A percentile compares a stretch with the other conserved stretches of the same genome.
Evolutionary conservation across 2,329 filamentous ascomycete genomes (phyloP).

Genomic region (Geoglossum cookeanum): DNA sequence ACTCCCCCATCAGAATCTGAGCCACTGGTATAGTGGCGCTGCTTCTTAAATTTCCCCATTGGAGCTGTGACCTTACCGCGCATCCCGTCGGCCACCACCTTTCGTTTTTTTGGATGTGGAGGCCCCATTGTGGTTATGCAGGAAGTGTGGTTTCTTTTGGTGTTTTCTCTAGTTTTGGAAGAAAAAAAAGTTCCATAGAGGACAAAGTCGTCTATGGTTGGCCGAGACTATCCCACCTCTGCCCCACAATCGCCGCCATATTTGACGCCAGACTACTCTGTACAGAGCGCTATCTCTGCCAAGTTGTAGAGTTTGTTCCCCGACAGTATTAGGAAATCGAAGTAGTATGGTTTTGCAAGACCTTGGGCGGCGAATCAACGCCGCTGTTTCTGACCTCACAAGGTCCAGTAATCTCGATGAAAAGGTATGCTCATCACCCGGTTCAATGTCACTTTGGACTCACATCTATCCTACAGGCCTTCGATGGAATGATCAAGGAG

Average conservation of each 20-base stretch:
- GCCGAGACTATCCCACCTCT: background rate
- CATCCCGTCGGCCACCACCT: slow-evolving; percentile 36
- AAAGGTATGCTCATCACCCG: slow-evolving; percentile 41
- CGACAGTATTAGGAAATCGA: slow-evolving; percentile 11
- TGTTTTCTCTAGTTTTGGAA: background rate
- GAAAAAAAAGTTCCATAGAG: background rate
- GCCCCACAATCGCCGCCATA: background rate
- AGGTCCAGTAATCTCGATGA: slow-evolving; percentile 86
- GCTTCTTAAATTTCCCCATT: slow-evolving; percentile 42
- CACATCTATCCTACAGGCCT: slow-evolving; percentile 41
- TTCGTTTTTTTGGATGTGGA: slow-evolving; percentile 29
- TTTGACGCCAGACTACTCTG: background rate
- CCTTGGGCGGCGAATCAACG: slow-evolving; percentile 93
- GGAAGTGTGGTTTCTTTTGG: background rate
- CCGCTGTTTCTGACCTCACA: slow-evolving; percentile 84
- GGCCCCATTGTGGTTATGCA: background rate
- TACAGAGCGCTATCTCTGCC: background rate
- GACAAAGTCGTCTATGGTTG: background rate
- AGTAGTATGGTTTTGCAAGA: slow-evolving; percentile 93
- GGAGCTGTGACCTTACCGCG: slow-evolving; percentile 29
- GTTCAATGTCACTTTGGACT: slow-evolving; percentile 14
- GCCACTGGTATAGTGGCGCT: slow-evolving; percentile 41
- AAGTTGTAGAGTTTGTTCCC: background rate
- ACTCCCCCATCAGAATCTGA: slow-evolving; percentile 33
- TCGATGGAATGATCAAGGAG: slow-evolving; percentile 96